phyloP scores from a whole-genome alignment of 495 filamentous ascomycete species.

The Penicillium robsamsonii region DNA sequence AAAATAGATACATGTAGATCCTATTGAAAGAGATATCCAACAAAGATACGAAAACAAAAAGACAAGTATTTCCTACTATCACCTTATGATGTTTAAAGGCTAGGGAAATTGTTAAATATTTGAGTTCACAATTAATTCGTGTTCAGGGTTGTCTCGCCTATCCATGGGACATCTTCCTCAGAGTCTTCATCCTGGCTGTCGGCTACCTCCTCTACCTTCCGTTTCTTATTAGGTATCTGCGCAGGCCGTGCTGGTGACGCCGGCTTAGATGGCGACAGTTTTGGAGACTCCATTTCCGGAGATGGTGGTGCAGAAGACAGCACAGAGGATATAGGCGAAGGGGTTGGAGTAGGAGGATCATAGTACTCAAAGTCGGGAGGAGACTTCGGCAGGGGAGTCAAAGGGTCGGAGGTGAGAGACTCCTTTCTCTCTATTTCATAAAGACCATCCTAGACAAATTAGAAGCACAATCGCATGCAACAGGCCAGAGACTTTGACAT shows the following conservation, averaged over 20 bases:
- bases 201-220: slow-evolving; percentile 51
- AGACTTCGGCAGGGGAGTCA: slow-evolving; percentile 1
- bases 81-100: background rate
- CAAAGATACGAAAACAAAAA: background rate
- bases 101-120: background rate
- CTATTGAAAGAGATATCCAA: background rate
- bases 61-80: background rate
- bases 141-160: slow-evolving; percentile 6
- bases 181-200: slow-evolving; percentile 52
- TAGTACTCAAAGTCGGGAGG: slow-evolving; percentile 15
- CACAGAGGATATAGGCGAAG: slow-evolving; percentile 7
- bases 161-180: slow-evolving; percentile 10
- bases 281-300: background rate
- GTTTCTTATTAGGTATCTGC: slow-evolving; percentile 35
- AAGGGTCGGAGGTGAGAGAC: background rate
- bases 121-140: slow-evolving; percentile 4
- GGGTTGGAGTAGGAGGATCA: slow-evolving; percentile 5
- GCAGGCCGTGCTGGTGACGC: slow-evolving; percentile 12
- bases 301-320: slow-evolving; percentile 2
- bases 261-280: background rate
- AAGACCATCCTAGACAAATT: slow-evolving; percentile 31
- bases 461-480: background rate
- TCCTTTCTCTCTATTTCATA: slow-evolving; percentile 15
- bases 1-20: background rate
- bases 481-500: slow-evolving; percentile 7